These are phyloP conservation scores for Babesia ovata DNA, from an alignment of 169 alveolate genomes.

Conservation along the genomic window DNA sequence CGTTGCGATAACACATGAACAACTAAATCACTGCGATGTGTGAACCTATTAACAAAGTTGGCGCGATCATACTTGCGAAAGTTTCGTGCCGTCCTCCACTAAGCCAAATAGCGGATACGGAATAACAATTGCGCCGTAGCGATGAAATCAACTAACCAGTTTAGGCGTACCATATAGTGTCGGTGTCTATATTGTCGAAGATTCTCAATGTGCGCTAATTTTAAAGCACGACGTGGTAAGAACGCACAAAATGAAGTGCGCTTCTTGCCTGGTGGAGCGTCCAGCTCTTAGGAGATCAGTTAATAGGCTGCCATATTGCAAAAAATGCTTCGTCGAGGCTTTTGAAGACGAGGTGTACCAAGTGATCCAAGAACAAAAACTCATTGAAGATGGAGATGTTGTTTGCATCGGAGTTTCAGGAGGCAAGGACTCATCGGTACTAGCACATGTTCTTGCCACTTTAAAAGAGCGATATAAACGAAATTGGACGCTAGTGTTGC, in stretches of 20 bases:
- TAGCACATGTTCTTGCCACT: slow-evolving; percentile 90
- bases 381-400: slow-evolving; percentile 87
- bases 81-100: too few relatives aligned
- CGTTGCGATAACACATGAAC: too few relatives aligned
- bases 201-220: too few relatives aligned
- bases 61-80: too few relatives aligned
- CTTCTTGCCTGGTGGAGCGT: slow-evolving; percentile 75
- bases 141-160: too few relatives aligned
- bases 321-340: slow-evolving; percentile 88
- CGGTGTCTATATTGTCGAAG: too few relatives aligned
- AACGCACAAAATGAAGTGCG: slow-evolving; percentile 51
- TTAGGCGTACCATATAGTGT: too few relatives aligned
- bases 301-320: slow-evolving; percentile 88
- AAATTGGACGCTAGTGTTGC: slow-evolving; percentile 88
- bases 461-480: slow-evolving; percentile 89
- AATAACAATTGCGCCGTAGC: too few relatives aligned
- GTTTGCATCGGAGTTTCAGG: slow-evolving; percentile 97
- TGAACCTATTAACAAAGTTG: too few relatives aligned
- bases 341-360: slow-evolving; percentile 95
- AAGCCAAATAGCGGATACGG: too few relatives aligned
- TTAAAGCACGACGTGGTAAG: too few relatives aligned
- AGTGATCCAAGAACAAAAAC: slow-evolving; percentile 75
- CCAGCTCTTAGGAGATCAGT: slow-evolving; percentile 90
- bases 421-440: slow-evolving; percentile 97
- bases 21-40: too few relatives aligned